A percentile compares a stretch with the other conserved stretches of the same genome.
Evolutionary conservation across 129 eudicot species (phyloP).

Genomic region (Mikania micrantha): DNA sequence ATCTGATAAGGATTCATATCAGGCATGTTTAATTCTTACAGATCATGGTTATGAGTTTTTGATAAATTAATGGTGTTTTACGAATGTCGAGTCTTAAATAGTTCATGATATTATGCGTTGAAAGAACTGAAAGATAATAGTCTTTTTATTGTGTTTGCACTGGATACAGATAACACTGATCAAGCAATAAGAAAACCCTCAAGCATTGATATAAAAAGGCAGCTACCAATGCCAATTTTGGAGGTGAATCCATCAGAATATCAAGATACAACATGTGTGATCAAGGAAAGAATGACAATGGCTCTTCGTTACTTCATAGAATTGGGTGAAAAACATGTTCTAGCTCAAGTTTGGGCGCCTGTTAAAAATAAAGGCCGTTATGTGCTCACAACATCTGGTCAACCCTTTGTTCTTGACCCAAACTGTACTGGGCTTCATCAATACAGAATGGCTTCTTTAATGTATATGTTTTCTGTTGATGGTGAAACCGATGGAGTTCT

Average conservation of each 20-base stretch:
- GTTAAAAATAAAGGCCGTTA: conserved; percentile 53
- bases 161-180: conserved; percentile 43
- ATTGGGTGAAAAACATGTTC: conserved; percentile 63
- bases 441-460: conserved; percentile 76
- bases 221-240: conserved; percentile 42
- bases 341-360: conserved; percentile 97
- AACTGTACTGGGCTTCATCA: conserved; percentile 78
- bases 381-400: conserved; percentile 86
- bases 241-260: conserved; percentile 39
- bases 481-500: conserved; percentile 60
- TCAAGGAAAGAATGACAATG: conserved; percentile 92
- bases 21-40: background rate
- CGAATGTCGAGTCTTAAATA: background rate
- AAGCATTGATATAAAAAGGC: conserved; percentile 37
- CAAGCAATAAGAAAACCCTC: conserved; percentile 25
- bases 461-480: conserved; percentile 69
- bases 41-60: background rate
- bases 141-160: background rate
- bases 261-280: conserved; percentile 50
- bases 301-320: conserved; percentile 94
- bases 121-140: background rate
- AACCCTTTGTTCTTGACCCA: conserved; percentile 92
- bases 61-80: background rate
- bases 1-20: background rate
- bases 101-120: background rate